Evolutionary conservation across 2,329 filamentous ascomycete genomes (phyloP).

Genomic region (Cladosporium sp.): DNA sequence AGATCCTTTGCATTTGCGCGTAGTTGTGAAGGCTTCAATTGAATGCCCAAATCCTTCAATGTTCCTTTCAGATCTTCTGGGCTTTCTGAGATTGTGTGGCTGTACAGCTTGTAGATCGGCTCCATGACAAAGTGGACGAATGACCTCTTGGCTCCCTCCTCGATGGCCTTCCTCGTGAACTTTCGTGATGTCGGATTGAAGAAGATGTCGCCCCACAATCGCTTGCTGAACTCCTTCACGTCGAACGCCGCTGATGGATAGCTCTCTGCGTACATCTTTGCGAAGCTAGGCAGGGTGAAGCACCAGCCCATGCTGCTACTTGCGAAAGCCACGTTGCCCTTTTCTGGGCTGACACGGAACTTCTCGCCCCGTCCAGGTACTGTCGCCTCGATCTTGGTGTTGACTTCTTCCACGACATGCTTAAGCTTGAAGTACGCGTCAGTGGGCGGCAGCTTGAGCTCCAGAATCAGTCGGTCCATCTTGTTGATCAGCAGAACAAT

Average conservation of each 20-base stretch:
- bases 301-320: conserved; percentile 94
- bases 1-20: conserved; percentile 85
- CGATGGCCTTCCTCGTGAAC: conserved; percentile 82
- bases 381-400: conserved; percentile 86
- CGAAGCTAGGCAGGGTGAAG: conserved; percentile 89
- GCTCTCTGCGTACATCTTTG: conserved; percentile 90
- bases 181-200: conserved; percentile 87
- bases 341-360: conserved; percentile 84
- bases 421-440: conserved; percentile 99
- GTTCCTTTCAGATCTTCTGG: conserved; percentile 79
- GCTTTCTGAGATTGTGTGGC: conserved; percentile 87
- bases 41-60: conserved; percentile 73
- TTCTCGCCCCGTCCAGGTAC: conserved; percentile 75
- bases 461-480: conserved; percentile 89
- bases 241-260: conserved; percentile 61
- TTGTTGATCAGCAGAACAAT: conserved; percentile 93
- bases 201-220: conserved; percentile 95
- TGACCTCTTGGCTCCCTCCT: conserved; percentile 74
- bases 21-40: conserved; percentile 86
- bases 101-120: conserved; percentile 96
- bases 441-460: conserved; percentile 86
- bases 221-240: conserved; percentile 72
- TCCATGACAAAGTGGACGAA: conserved; percentile 95
- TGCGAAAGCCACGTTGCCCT: conserved; percentile 96
- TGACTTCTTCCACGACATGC: conserved; percentile 97